These are phyloP conservation scores for Penicillium macrosclerotiorum DNA, from an alignment of 495 filamentous ascomycete species.

Conservation along the genomic window DNA sequence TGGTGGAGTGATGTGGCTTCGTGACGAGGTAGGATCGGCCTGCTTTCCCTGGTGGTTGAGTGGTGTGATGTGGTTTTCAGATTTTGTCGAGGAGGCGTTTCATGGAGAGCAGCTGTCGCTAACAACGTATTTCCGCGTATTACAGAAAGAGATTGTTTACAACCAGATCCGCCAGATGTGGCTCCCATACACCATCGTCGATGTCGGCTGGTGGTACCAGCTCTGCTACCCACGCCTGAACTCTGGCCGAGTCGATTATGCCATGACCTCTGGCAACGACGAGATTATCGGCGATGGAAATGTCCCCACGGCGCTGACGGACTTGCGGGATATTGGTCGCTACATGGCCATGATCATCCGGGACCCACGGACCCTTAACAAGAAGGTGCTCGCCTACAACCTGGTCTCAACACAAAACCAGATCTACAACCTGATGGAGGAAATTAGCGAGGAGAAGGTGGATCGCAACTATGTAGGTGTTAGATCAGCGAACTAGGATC, in stretches of 20 bases:
- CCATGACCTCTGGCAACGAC: slow-evolving; percentile 42
- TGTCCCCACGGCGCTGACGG: slow-evolving; percentile 45
- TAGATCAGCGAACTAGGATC: slow-evolving; percentile 3
- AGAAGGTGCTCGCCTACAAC: slow-evolving; percentile 54
- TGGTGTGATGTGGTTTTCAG: background rate
- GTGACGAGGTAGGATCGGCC: slow-evolving; percentile 38
- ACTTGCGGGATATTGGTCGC: slow-evolving; percentile 54
- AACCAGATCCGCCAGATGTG: slow-evolving; percentile 51
- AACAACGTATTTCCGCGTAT: slow-evolving; percentile 1
- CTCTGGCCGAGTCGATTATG: slow-evolving; percentile 55
- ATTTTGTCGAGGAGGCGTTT: too few species aligned
- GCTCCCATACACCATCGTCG: slow-evolving; percentile 60
- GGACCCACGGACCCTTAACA: slow-evolving; percentile 57
- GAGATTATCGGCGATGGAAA: slow-evolving; percentile 52
- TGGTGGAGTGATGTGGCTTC: slow-evolving; percentile 46
- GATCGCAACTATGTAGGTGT: slow-evolving; percentile 51
- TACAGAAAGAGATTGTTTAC: slow-evolving; percentile 55
- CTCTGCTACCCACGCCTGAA: slow-evolving; percentile 48
- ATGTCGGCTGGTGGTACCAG: slow-evolving; percentile 62
- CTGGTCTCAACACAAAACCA: slow-evolving; percentile 49
- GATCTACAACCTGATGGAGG: slow-evolving; percentile 49
- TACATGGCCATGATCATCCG: slow-evolving; percentile 55
- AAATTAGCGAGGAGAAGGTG: slow-evolving; percentile 53
- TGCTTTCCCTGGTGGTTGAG: background rate
- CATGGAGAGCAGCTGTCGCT: slow-evolving; percentile 6